Evolutionary conservation across 768 basidiomycete species (phyloP).

Genomic region (Coprinopsis marcescibilis): DNA sequence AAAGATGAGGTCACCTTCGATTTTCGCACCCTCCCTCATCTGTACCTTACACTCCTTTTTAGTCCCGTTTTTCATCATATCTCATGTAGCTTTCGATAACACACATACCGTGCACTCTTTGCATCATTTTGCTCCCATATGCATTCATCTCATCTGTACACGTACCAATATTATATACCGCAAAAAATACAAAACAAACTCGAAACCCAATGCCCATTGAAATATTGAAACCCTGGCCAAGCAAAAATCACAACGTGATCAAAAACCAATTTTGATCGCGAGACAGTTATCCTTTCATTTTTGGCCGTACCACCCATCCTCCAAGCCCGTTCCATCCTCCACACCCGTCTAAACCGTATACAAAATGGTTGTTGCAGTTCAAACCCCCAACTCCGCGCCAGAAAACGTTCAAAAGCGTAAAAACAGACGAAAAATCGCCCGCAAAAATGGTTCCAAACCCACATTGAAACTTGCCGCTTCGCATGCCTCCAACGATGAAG

Average conservation of each 20-base stretch:
- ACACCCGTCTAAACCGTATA: not conserved
- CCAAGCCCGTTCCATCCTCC: not conserved
- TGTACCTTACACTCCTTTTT: slow-evolving; percentile 2
- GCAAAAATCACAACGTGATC: not conserved
- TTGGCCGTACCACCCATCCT: not conserved
- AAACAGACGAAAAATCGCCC: slow-evolving; percentile 33
- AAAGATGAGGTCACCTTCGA: slow-evolving; percentile 9
- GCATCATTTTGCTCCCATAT: not conserved
- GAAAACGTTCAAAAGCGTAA: slow-evolving; percentile 20
- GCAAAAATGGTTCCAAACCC: slow-evolving; percentile 23
- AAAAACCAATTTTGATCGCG: slow-evolving; percentile 1
- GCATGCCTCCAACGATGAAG: slow-evolving; percentile 16
- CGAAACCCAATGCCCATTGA: not conserved
- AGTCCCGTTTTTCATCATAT: not conserved
- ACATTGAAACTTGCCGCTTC: slow-evolving; percentile 10
- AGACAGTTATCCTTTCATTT: slow-evolving; percentile 13
- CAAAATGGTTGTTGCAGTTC: slow-evolving; percentile 36
- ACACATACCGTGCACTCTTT: not conserved
- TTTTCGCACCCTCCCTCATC: not conserved
- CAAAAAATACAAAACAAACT: not conserved
- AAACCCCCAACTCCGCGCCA: slow-evolving; percentile 12
- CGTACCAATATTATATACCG: not conserved
- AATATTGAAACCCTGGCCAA: not conserved
- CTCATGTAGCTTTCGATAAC: not conserved
- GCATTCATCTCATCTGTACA: not conserved